Evolutionary conservation across 1,284 basidiomycete species (phyloP).

Genomic region (Volvariella volvacea): DNA sequence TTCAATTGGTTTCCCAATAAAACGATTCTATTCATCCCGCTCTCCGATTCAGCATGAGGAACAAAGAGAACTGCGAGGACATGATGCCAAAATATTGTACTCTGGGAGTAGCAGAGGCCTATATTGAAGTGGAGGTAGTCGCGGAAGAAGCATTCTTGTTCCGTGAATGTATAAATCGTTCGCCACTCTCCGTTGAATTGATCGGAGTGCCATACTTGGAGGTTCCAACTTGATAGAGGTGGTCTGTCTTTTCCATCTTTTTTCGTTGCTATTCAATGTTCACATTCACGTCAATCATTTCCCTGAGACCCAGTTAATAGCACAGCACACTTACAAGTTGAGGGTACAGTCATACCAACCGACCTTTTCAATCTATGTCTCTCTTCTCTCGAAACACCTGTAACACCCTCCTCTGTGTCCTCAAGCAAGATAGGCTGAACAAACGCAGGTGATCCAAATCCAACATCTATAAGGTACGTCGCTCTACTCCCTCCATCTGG

Average conservation of each 20-base stretch:
- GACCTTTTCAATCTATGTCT: conserved; percentile 19
- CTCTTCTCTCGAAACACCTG: conserved; percentile 23
- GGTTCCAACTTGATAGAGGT: conserved; percentile 1
- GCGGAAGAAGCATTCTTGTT: conserved; percentile 23
- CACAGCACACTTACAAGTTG: no score
- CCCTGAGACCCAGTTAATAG: no score
- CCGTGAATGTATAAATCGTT: conserved; percentile 27
- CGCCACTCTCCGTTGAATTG: conserved; percentile 15
- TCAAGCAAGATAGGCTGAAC: conserved; percentile 30
- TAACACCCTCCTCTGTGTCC: conserved; percentile 14
- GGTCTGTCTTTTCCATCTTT: no score
- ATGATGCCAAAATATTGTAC: conserved; percentile 23
- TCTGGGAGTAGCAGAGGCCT: conserved; percentile 15
- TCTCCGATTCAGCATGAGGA: conserved; percentile 17
- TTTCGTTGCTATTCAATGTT: no score
- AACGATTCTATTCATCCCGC: conserved; percentile 21
- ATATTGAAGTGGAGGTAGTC: conserved; percentile 25
- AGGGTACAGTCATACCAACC: no score
- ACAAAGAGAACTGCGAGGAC: conserved; percentile 23
- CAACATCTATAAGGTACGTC: conserved; percentile 32
- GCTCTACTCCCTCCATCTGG: conserved; percentile 15
- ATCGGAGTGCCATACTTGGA: background rate
- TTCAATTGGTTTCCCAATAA: conserved; percentile 23
- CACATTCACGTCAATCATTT: no score
- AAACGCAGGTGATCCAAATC: conserved; percentile 23